A percentile compares a stretch with the other conserved stretches of the same genome.
Conservation (phyloP, 2,329 filamentous ascomycete genomes). For the Sporothrix luriei region DNA sequence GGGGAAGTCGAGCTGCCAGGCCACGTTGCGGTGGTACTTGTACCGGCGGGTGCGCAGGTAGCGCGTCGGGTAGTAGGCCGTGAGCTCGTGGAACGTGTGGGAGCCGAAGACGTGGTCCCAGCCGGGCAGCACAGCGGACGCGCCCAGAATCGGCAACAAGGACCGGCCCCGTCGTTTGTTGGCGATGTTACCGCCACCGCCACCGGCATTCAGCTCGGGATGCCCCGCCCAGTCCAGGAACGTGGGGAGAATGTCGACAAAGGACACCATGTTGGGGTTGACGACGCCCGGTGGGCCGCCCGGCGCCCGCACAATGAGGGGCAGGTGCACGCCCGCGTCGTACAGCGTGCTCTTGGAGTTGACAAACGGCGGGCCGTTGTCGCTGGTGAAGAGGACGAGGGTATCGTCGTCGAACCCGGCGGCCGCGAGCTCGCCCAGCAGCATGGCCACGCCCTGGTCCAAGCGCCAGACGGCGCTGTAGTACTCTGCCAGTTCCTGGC, state of each 20-base stretch:
- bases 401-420: conserved; percentile 44
- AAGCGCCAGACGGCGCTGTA: conserved; percentile 47
- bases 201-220: conserved; percentile 30
- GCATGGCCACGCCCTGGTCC: conserved; percentile 47
- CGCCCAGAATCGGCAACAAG: not conserved
- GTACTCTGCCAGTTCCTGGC: conserved; percentile 49
- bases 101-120: conserved; percentile 38
- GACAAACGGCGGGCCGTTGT: conserved; percentile 53
- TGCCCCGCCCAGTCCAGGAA: not conserved
- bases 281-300: conserved; percentile 3
- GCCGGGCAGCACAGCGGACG: not conserved
- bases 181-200: conserved; percentile 48
- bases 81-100: conserved; percentile 55
- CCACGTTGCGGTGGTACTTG: conserved; percentile 53
- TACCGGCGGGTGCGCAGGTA: conserved; percentile 47
- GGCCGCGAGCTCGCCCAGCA: conserved; percentile 44
- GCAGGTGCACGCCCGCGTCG: conserved; percentile 50
- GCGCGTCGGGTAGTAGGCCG: conserved; percentile 54
- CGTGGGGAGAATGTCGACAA: conserved; percentile 5
- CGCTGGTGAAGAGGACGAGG: conserved; percentile 50
- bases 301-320: conserved; percentile 45
- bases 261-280: conserved; percentile 11
- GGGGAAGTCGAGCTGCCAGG: conserved; percentile 46
- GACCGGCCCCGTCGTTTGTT: not conserved
- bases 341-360: conserved; percentile 56